Evolutionary conservation across 2,329 filamentous ascomycete species (phyloP).

Genomic region (Colletotrichum echinochloae): DNA sequence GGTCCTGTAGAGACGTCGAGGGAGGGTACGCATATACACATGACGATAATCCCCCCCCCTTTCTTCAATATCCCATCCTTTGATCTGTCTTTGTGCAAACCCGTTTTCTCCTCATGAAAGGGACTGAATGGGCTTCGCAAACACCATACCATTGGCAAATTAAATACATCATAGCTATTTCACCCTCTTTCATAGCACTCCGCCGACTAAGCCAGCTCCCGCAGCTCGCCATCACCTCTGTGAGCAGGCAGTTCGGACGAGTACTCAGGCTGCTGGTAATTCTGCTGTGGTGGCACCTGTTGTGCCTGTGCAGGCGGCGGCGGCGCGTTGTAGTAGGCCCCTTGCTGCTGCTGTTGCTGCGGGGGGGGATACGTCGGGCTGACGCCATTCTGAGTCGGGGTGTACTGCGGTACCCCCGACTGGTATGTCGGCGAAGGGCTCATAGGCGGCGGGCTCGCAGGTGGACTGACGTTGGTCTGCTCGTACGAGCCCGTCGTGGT

Average conservation of each 20-base stretch:
- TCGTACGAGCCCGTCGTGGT: slow-evolving; percentile 37
- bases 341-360: slow-evolving; percentile 18
- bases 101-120: background rate
- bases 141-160: background rate
- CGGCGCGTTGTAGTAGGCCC: slow-evolving; percentile 5
- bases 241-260: slow-evolving; percentile 48
- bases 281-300: slow-evolving; percentile 20
- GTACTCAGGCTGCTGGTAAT: slow-evolving; percentile 28
- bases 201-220: slow-evolving; percentile 47
- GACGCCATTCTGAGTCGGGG: slow-evolving; percentile 1
- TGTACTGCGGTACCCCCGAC: slow-evolving; percentile 30
- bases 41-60: slow-evolving; percentile 10
- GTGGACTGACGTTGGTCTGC: slow-evolving; percentile 39
- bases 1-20: slow-evolving; percentile 4
- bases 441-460: slow-evolving; percentile 43
- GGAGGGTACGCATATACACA: slow-evolving; percentile 30
- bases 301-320: slow-evolving; percentile 6
- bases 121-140: background rate
- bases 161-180: background rate
- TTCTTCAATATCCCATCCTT: background rate
- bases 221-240: slow-evolving; percentile 48
- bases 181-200: background rate
- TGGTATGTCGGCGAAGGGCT: slow-evolving; percentile 36
- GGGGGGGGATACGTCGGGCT: slow-evolving; percentile 25
- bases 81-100: background rate